Base-by-base conservation (phyloP, 2,329 filamentous ascomycete genomes). In the Colletotrichum higginsianum region DNA sequence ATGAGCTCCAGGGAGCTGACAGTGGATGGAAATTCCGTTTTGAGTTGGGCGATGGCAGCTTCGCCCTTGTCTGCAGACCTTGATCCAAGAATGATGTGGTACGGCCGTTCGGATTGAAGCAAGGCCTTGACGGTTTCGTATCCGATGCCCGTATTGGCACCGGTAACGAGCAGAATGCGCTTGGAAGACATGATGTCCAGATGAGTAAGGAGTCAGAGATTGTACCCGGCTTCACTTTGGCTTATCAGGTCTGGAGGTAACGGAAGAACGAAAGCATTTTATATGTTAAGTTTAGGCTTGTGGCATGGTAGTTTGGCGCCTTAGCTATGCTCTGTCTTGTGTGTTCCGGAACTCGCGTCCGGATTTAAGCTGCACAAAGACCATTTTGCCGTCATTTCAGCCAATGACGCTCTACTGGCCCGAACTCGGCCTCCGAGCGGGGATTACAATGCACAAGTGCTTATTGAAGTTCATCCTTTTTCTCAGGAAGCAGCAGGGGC, bases 141-240 rank as follows among this genome's bases (percentile, higher is more conserved):
- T 3, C 91, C 90, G 23, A 92, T 84, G 18, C 90, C 90, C 0
- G 86, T 90, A 75, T 90, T 91, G 71, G 83, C 89, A 46, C 90
- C 90, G 2, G 90, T 91, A 73, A 91, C 85, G 53, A 91, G 78
- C n/a, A 90, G 77, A 71, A 88, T 81, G 11, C 67, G 62, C 38
- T 73, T 71, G 16, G 67, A 67, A 9, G 67, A 46, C 71, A 73
- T 71, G 23, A n/a, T 26, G 21, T 9, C 30, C 30, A 35, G 30
- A 35, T 8, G 30, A 35, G 8, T 35, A 35, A 35, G 30, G 8
- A 35, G 30, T 35, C 9, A 35, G 30, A 35, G 8, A 8, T 35
- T 35, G 30, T 9, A 9, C 30, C 30, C 8, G 30, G 1, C 1
- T 35, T 35, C 4, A 35, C 30, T 35, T 35, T 35, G 8, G 30